Conservation (phyloP, 2,329 filamentous ascomycete species). For the Epichloe sibirici region DNA sequence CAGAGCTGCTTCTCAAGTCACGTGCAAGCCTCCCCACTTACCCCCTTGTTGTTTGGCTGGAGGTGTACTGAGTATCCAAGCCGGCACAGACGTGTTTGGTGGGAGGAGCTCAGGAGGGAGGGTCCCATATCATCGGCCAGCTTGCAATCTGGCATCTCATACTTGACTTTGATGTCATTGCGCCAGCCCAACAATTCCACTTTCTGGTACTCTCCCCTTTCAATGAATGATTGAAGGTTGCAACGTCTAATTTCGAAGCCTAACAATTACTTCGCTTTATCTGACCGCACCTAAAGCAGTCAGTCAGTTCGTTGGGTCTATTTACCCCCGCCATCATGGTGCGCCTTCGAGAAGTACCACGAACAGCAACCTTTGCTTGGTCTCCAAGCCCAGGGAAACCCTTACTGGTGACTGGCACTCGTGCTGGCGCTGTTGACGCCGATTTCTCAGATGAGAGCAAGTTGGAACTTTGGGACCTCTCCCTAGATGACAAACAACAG, state of each 20-base stretch:
- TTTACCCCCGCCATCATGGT: slow-evolving; percentile 54
- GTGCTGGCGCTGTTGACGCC: slow-evolving; percentile 87
- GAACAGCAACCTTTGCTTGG: slow-evolving; percentile 97
- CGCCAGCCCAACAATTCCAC: slow-evolving; percentile 6
- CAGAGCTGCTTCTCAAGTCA: neutral
- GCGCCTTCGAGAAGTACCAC: slow-evolving; percentile 87
- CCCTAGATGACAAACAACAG: slow-evolving; percentile 63
- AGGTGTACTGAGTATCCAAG: neutral
- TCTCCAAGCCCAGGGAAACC: slow-evolving; percentile 69
- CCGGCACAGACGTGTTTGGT: neutral
- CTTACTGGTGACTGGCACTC: slow-evolving; percentile 82
- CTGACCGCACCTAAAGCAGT: slow-evolving; percentile 9
- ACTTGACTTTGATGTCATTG: slow-evolving; percentile 12
- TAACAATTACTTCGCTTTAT: neutral
- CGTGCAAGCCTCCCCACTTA: neutral
- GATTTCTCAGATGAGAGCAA: slow-evolving; percentile 97
- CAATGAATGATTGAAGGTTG: neutral
- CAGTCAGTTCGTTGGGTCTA: slow-evolving; percentile 10
- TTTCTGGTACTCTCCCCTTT: slow-evolving; percentile 6
- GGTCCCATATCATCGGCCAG: slow-evolving; percentile 10
- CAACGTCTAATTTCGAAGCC: neutral
- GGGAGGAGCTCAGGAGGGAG: slow-evolving; percentile 16
- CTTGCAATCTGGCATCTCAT: slow-evolving; percentile 36
- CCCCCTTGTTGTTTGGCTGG: neutral
- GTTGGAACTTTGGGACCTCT: slow-evolving; percentile 91